A percentile compares a stretch with the other conserved stretches of the same genome.
Evolutionary conservation across 2,329 filamentous ascomycete species (phyloP).

Genomic region (Daldinia eschscholtzii): DNA sequence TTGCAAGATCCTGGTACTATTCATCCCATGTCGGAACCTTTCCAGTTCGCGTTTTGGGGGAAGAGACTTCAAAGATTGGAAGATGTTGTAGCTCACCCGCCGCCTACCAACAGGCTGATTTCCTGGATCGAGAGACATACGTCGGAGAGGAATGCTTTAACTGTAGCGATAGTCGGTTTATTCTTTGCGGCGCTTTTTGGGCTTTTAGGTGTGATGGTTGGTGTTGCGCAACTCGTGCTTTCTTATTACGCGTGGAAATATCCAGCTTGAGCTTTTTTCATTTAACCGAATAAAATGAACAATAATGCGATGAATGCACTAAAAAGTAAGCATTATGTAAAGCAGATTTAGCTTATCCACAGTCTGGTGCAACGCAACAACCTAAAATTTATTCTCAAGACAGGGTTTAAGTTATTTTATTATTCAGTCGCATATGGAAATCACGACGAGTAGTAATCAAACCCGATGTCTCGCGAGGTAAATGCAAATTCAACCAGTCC

Average conservation of each 20-base stretch:
- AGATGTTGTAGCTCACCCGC: constrained; percentile 19
- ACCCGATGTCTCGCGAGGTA: constrained; percentile 47
- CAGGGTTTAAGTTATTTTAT: neutral
- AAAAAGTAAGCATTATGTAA: neutral
- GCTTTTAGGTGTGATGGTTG: constrained; percentile 25
- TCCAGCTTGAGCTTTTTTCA: neutral
- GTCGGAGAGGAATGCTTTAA: constrained; percentile 32
- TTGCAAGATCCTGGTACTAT: neutral
- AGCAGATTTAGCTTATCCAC: neutral
- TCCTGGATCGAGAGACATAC: constrained; percentile 35
- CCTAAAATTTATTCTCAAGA: constrained; percentile 3
- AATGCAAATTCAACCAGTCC: constrained; percentile 22
- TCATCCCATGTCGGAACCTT: neutral
- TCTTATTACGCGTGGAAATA: constrained; percentile 29
- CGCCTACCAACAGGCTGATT: constrained; percentile 24
- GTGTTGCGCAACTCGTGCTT: constrained; percentile 24
- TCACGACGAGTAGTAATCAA: constrained; percentile 3
- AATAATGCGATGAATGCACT: neutral
- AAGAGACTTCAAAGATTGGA: constrained; percentile 17
- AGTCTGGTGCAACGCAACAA: neutral
- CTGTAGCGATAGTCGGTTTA: constrained; percentile 24
- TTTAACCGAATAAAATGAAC: neutral
- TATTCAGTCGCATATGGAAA: constrained; percentile 1
- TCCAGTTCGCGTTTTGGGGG: constrained; percentile 14
- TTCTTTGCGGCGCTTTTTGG: constrained; percentile 24